Percentiles rank a stretch among this genome's conserved stretches.
Conservation (phyloP, 2,329 filamentous ascomycete species). For the Cladosporium sp. region DNA sequence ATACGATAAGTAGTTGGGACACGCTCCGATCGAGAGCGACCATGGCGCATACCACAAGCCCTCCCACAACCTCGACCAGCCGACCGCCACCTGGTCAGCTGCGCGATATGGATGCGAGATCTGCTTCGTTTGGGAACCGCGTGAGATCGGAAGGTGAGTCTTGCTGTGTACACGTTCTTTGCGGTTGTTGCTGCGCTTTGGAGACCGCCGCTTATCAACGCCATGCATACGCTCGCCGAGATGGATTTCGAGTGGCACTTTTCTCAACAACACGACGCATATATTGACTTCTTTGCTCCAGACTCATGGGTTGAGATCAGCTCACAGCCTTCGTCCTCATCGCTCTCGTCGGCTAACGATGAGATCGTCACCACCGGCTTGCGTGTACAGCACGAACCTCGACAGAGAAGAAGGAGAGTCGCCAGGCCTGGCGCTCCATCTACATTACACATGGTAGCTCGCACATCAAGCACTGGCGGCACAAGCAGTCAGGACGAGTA, state of each 20-base stretch:
- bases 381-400: conserved; percentile 64
- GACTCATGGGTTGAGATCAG: conserved; percentile 97
- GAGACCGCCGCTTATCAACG: neutral
- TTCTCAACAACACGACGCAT: conserved; percentile 12
- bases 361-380: conserved; percentile 90
- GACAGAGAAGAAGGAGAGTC: conserved; percentile 55
- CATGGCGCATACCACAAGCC: conserved; percentile 1
- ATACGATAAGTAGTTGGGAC: neutral
- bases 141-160: conserved; percentile 28
- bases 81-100: conserved; percentile 20
- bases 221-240: conserved; percentile 6
- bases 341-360: conserved; percentile 75
- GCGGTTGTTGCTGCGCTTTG: neutral
- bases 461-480: conserved; percentile 44
- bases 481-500: conserved; percentile 88
- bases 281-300: conserved; percentile 40
- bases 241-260: neutral
- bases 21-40: neutral
- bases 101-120: conserved; percentile 25
- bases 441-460: conserved; percentile 38
- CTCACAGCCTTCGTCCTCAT: conserved; percentile 90
- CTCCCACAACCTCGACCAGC: neutral
- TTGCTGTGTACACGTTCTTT: neutral
- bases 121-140: conserved; percentile 27
- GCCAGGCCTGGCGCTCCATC: conserved; percentile 40